Percentiles rank a stretch among this genome's conserved stretches.
These are phyloP conservation scores for Saccharomyces hybrid DNA, from an alignment of 1,139 yeast species.

Conservation along the genomic window DNA sequence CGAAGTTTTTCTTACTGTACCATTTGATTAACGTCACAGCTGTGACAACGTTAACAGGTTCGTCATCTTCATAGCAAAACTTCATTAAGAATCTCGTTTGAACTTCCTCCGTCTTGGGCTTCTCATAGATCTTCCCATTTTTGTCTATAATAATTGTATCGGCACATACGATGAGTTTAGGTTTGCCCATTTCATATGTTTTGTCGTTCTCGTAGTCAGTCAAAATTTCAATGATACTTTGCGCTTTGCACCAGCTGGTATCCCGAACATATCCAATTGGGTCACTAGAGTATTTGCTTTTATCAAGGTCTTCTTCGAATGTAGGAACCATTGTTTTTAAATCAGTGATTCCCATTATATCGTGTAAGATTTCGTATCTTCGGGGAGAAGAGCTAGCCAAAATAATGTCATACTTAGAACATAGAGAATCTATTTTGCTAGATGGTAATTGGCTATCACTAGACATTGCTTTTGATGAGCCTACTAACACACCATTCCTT, in stretches of 20 bases:
- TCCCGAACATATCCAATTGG: constrained; percentile 51
- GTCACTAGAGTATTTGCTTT: constrained; percentile 33
- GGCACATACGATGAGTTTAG: constrained; percentile 43
- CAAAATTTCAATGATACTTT: constrained; percentile 47
- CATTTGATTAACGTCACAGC: constrained; percentile 44
- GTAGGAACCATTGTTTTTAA: constrained; percentile 37
- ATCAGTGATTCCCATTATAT: constrained; percentile 49
- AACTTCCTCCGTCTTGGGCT: constrained; percentile 51
- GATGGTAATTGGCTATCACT: neutral
- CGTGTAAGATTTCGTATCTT: constrained; percentile 57
- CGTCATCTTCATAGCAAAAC: constrained; percentile 37
- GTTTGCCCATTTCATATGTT: constrained; percentile 4
- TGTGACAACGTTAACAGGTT: constrained; percentile 53
- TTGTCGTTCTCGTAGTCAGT: constrained; percentile 8
- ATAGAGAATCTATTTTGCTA: neutral
- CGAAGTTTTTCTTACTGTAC: constrained; percentile 17
- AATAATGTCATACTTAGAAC: constrained; percentile 35
- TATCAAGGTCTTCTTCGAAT: constrained; percentile 69
- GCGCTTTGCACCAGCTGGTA: constrained; percentile 62
- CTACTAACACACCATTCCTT: neutral
- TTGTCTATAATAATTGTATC: constrained; percentile 85
- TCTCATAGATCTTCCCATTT: constrained; percentile 59
- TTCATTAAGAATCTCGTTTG: constrained; percentile 44
- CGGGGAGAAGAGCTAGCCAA: constrained; percentile 85
- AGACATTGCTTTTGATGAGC: neutral